Evolutionary conservation across 2,329 filamentous ascomycete species (phyloP), one percentile per base, ranked within the genome.

Genomic region (Colletotrichum sp.): DNA sequence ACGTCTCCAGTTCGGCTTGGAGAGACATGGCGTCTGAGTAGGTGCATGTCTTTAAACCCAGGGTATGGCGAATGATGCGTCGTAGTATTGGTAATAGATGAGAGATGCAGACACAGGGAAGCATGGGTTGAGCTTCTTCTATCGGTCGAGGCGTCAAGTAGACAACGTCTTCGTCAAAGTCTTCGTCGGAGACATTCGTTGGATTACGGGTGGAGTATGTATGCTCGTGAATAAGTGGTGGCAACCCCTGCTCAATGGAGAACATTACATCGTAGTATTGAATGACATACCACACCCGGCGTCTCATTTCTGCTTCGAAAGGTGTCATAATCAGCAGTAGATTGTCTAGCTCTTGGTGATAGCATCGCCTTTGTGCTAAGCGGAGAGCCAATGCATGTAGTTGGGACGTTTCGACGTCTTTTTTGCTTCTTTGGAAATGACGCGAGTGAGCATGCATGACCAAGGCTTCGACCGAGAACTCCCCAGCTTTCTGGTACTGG

Each of bases 391-490:
- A 62, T 18, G 60, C 60, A 16, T 34, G 60, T n/a, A 62, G 30
- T 62, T 62, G 60, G 16, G 28, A 62, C 30, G 8, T 36, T n/a
- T 62, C 60, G 10, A 24, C 32, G 60, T 62, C 28, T 16, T 62
- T 62, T 12, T 62, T 62, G 60, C 60, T 36, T 16, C 60, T 62
- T 36, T 36, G n/a, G n/a, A 62, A 36, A 21, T n/a, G 1, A 34
- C 87, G 84, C 15, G 84, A 83, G 78, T 86, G 87, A 7, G 82
- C 83, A 48, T 87, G 86, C 58, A 89, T 78, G 24, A 89, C 80
- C n/a, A 89, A 80, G 2, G 88, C 88, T 79, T 90, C 88, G 34
- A 90, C 86, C 2, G 87, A 85, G 66, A 86, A 86, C 4, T 85
- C 83, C 72, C 83, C 84, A 9, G 82, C 85, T n/a, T 82, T 81